Conservation (phyloP, 768 basidiomycete species). For the Suillus alpinus region DNA sequence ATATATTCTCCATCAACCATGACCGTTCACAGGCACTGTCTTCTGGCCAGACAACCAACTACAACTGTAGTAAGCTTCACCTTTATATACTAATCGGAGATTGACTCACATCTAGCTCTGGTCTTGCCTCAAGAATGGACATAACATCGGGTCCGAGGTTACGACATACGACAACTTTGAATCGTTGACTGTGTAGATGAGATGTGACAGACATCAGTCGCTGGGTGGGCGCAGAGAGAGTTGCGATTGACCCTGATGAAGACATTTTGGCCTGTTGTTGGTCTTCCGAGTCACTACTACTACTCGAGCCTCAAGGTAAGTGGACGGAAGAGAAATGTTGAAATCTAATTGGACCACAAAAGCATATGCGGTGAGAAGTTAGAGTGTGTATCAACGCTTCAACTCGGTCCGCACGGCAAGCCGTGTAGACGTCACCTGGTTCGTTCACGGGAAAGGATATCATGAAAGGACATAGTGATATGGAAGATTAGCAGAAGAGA, state of each 20-base stretch:
- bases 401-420: not conserved
- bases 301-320: not conserved
- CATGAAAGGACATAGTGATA: not conserved
- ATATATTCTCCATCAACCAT: slow-evolving; percentile 74
- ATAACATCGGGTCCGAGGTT: slow-evolving; percentile 64
- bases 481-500: not conserved
- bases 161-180: slow-evolving; percentile 56
- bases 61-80: not conserved
- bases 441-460: not conserved
- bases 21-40: slow-evolving; percentile 53
- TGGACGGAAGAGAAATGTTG: not conserved
- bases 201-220: slow-evolving; percentile 27
- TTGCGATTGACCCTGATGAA: slow-evolving; percentile 24
- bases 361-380: not conserved
- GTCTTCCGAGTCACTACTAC: not conserved
- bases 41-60: slow-evolving; percentile 52
- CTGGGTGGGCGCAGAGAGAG: slow-evolving; percentile 3
- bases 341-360: not conserved
- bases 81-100: not conserved
- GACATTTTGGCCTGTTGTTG: slow-evolving; percentile 17
- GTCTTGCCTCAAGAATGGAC: slow-evolving; percentile 47
- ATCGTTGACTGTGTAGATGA: slow-evolving; percentile 21
- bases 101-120: slow-evolving; percentile 51
- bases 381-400: not conserved
- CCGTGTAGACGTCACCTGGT: not conserved